Conservation (phyloP, 176 grass and related monocot genomes). For the Oryza punctata region DNA sequence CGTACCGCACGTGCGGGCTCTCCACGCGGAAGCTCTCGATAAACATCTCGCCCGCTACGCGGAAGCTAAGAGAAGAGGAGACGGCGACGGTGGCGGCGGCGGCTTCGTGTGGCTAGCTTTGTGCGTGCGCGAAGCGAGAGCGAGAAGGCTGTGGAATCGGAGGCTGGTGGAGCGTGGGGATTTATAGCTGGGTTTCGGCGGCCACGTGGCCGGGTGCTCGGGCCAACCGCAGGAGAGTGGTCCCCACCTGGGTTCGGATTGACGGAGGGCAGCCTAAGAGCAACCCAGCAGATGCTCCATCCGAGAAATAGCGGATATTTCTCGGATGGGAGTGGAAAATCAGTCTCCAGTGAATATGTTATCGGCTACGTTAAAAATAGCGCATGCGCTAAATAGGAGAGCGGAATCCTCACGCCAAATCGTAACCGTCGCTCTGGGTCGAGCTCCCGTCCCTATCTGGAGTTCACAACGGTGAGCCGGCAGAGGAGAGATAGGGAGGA, state of each 20-base stretch:
- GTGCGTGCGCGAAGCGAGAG: not conserved
- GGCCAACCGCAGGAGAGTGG: not conserved
- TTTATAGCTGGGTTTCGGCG: slow-evolving; percentile 31
- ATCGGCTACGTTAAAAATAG: too few species aligned
- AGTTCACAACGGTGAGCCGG: too few species aligned
- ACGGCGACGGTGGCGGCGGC: not conserved
- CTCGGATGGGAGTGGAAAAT: too few species aligned
- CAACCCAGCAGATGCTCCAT: too few species aligned
- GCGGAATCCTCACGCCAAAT: too few species aligned
- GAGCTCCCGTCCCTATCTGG: too few species aligned
- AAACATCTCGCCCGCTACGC: slow-evolving; percentile 56
- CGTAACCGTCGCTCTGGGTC: too few species aligned
- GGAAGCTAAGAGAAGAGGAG: not conserved
- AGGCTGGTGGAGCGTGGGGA: not conserved
- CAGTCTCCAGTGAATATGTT: too few species aligned
- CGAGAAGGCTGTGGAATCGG: slow-evolving; percentile 1
- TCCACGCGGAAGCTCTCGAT: slow-evolving; percentile 95
- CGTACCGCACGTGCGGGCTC: slow-evolving; percentile 81
- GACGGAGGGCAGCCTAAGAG: not conserved
- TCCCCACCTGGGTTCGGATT: not conserved
- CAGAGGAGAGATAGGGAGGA: too few species aligned
- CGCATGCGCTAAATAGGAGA: too few species aligned
- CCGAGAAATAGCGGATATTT: too few species aligned
- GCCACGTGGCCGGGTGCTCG: slow-evolving; percentile 11
- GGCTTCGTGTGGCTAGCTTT: not conserved